Base-by-base conservation (phyloP, 805 yeast species). In the Yamadazyma sp. region DNA sequence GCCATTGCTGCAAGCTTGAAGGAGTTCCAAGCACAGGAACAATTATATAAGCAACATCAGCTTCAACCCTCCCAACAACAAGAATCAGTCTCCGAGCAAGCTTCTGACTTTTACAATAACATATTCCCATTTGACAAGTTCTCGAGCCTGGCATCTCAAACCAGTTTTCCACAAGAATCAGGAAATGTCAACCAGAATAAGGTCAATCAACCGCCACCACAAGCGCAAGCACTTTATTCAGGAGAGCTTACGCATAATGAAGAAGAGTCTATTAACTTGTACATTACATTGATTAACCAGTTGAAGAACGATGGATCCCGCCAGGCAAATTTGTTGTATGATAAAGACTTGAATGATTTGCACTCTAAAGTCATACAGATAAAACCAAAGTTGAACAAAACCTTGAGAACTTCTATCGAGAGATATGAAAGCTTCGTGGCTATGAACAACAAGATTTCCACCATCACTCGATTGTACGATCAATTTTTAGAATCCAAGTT, bases 1-100 rank as follows among this genome's bases (percentile, higher is more conserved):
- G 99, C 98, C 0, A 91, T 93, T 41, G 95, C 84, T 11, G 96
- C 96, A 1, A 87, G 96, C 59, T 69, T 93, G 44, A 73, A 72
- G 37, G 97, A 90, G 41, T 71, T 84, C 55, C 77, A 83, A 46
- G 51, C 46, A 6, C 57, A 62, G 41, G 57, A 55, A 37, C 35
- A 42, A 26, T 27, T 40, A 9, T 35, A 45, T 15, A 44, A 50
- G 32, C 46, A 39, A 13, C 40, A 38, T n/a, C 40, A 33, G 23
- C 46, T 40, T 33, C 46, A 41, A 23, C 28, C 45, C 29, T 36
- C 50, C 27, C 39, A 46, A 26, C 23, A 44, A 48, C 36, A 21
- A 24, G 44, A 41, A 12, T 40, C 42, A 19, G 41, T 40, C 4
- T 45, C 45, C 35, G n/a, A n/a, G n/a, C n/a, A n/a, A n/a, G n/a